phyloP scores from a whole-genome alignment of 495 filamentous ascomycete species.

The Xylaria palmicola region DNA sequence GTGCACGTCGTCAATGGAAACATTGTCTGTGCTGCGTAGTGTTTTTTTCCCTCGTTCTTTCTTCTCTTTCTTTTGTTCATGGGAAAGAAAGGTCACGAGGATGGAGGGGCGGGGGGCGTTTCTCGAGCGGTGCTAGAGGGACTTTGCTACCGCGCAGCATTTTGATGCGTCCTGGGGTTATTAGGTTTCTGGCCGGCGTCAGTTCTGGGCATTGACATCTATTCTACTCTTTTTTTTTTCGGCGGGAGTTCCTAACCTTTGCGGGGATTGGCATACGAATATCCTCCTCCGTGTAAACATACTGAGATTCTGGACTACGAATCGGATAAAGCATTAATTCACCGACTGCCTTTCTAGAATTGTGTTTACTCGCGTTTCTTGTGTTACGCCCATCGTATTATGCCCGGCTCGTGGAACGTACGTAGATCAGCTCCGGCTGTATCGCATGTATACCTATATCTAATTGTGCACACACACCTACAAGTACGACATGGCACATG shows the following conservation, averaged over 20 bases:
- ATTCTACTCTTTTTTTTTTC: not conserved
- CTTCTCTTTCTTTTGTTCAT: not conserved
- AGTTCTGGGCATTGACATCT: not conserved
- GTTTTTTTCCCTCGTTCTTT: no score
- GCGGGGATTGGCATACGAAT: not conserved
- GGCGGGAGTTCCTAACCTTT: not conserved
- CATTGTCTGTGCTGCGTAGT: not conserved
- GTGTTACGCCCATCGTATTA: no score
- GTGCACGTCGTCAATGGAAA: conserved; percentile 1
- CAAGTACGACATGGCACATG: no score
- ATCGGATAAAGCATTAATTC: not conserved
- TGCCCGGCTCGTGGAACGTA: no score
- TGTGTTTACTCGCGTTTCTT: no score
- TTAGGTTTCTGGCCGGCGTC: not conserved
- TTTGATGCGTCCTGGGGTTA: no score
- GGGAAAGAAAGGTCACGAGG: conserved; percentile 4
- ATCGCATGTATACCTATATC: no score
- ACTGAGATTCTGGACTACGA: not conserved
- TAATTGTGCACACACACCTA: no score
- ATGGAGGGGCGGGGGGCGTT: conserved; percentile 19
- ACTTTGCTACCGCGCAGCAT: conserved; percentile 5
- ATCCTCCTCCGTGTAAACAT: not conserved
- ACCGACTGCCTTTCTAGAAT: no score
- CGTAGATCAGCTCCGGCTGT: no score
- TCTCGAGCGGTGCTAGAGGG: conserved; percentile 5